Evolutionary conservation across 345 rosid genomes (phyloP), one percentile per base, ranked within the genome.

Genomic region (Dovyalis caffra): DNA sequence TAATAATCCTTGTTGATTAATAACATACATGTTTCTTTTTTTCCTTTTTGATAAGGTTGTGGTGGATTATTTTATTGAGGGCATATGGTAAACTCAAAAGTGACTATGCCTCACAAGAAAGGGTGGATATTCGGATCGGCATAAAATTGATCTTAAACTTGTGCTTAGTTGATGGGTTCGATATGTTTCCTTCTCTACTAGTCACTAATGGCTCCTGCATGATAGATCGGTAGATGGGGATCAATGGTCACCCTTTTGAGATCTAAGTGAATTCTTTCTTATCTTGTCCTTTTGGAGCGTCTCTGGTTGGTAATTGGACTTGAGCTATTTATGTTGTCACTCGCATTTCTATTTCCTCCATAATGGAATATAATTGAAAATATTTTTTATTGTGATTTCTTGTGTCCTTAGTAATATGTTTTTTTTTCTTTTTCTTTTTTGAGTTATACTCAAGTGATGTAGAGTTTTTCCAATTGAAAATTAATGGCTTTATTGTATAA

Each of bases 181-280:
- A 80, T 72, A 80, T 80, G 83, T 80, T 80, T 64, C 83, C 83
- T 76, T 57, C 83, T 67, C 68, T 80, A 31, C 58, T 80, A 47
- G 83, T 80, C 66, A 80, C 83, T 16, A 80, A 80, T 68, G 83
- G 83, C 38, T 80, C 83, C 56, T 76, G 83, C 74, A 80, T 80
- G 83, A 80, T 80, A 67, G 83, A 80, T 80, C 68, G 83, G 21
- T 70, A 80, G 28, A 76, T 80, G 83, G 83, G 83, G 31, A 76
- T 80, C 34, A 79, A 80, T 76, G 83, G 83, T 25, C 83, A 80
- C 43, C 83, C 83, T 14, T 80, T 80, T 32, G 83, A 80, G 73
- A 80, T 80, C 74, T 80, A 80, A 71, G 83, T 80, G 37, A 70
- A 77, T 76, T 5, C 1, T 31, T 65, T 21, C 26, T 34, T 35